Conservation (phyloP, 2,329 filamentous ascomycete species). For the Mycogone perniciosa region DNA sequence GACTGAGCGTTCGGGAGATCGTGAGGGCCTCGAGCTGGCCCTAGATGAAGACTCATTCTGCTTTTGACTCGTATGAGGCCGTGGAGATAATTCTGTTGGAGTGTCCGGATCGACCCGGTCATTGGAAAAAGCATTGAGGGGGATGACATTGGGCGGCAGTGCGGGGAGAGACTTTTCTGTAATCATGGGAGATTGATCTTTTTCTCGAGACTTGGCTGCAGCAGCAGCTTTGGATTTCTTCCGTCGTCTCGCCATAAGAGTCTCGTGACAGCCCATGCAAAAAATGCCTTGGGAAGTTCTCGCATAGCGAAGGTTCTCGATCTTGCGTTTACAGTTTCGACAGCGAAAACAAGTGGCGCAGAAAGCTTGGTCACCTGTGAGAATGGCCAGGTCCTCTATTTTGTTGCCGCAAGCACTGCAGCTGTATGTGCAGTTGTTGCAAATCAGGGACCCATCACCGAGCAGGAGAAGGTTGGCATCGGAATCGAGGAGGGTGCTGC, state of each 20-base stretch:
- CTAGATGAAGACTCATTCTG: slow-evolving; percentile 51
- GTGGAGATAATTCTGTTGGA: slow-evolving; percentile 63
- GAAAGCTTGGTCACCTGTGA: slow-evolving; percentile 96
- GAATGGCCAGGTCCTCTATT: slow-evolving; percentile 94
- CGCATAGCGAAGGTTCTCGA: slow-evolving; percentile 95
- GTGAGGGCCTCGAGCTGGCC: slow-evolving; percentile 45
- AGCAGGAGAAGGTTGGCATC: slow-evolving; percentile 95
- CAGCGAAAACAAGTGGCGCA: slow-evolving; percentile 96
- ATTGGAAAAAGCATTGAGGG: slow-evolving; percentile 56
- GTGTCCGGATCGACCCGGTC: slow-evolving; percentile 55
- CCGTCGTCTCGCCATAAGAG: slow-evolving; percentile 82
- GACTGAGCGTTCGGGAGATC: slow-evolving; percentile 47
- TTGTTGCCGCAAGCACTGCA: slow-evolving; percentile 96
- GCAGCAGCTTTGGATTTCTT: slow-evolving; percentile 73
- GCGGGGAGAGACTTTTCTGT: slow-evolving; percentile 91
- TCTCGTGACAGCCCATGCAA: slow-evolving; percentile 98
- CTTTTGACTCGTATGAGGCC: slow-evolving; percentile 46
- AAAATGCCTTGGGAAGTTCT: slow-evolving; percentile 97
- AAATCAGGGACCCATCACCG: slow-evolving; percentile 95
- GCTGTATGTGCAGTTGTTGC: slow-evolving; percentile 99
- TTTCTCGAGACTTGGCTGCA: slow-evolving; percentile 53
- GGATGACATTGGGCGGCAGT: slow-evolving; percentile 68
- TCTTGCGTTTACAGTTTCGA: slow-evolving; percentile 97
- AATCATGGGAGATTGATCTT: slow-evolving; percentile 59
- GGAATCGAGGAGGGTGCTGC: slow-evolving; percentile 90